Evolutionary conservation across 73 alveolate species (phyloP), one percentile per base, ranked within the genome.

Genomic region (Paraurostyla sp.): DNA sequence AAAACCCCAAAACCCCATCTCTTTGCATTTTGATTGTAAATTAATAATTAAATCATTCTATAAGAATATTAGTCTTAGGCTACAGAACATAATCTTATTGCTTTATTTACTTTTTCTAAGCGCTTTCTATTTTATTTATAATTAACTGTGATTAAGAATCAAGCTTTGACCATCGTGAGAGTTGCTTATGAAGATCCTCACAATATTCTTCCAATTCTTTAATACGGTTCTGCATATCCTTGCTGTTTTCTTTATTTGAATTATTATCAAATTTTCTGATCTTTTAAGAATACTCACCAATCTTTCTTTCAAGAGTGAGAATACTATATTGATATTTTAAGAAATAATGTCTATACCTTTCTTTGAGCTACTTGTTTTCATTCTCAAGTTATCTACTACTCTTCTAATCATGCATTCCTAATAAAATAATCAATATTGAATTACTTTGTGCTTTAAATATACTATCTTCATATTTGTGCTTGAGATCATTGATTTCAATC

Each of bases 381-480:
- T 65, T 35, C 41, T 40, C 56, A 13, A 65, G 58, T 6, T 2
- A 65, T 22, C 41, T 65, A 9, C 60, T 6, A 35, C 54, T 65
- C 46, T 35, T 65, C 42, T 65, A 40, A n/a, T 65, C 82, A 65
- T 13, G 6, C 58, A 65, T 38, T 65, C 82, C 76, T 52, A 52
- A 52, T 4, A 11, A 11, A 1, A 59, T 4, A 7, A 59, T 59
- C 48, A 25, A 25, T 25, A 59, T 4, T 7, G 32, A 25, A 43
- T 25, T 59, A 59, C 76, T 65, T 22, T 65, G 42, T 38, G 40
- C 35, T 22, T 65, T 65, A 38, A 65, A 65, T 6, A 11, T 33
- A 2, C 35, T 6, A 65, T 65, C 82, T 35, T 65, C 82, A 38
- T 38, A 65, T 23, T 38, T 65, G 46, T 65, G 82, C 25, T 65